Evolutionary conservation across 495 filamentous ascomycete species (phyloP).

Genomic region (Podospora appendiculata): DNA sequence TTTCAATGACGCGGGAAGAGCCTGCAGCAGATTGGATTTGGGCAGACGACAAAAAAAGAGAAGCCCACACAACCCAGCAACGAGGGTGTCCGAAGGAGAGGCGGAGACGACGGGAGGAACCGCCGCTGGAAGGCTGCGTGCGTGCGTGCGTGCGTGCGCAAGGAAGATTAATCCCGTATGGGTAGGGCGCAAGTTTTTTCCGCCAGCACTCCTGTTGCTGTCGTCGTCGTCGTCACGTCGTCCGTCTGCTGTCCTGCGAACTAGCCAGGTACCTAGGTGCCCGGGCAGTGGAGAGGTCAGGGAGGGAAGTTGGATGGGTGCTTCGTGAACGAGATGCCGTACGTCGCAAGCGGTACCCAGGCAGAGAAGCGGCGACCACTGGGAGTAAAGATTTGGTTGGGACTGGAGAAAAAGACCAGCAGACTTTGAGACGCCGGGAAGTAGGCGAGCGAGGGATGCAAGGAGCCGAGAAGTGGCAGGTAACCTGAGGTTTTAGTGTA

Average conservation of each 20-base stretch:
- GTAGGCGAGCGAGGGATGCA: slow-evolving; percentile 6
- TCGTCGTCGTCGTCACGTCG: background rate
- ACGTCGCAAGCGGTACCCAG: no score
- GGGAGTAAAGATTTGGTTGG: background rate
- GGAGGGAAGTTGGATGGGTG: background rate
- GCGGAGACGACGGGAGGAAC: slow-evolving; percentile 1
- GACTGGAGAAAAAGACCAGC: slow-evolving; percentile 1
- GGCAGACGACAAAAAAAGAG: background rate
- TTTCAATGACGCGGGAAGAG: slow-evolving; percentile 22
- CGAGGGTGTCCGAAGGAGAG: slow-evolving; percentile 3
- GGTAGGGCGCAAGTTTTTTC: no score
- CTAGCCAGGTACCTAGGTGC: background rate
- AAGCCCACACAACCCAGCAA: background rate
- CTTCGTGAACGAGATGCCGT: no score
- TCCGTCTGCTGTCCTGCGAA: background rate
- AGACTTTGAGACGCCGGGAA: no score
- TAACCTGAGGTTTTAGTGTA: slow-evolving; percentile 4
- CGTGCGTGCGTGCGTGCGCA: background rate
- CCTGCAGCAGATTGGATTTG: background rate
- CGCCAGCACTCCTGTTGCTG: background rate
- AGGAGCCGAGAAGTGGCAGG: slow-evolving; percentile 18
- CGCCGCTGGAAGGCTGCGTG: background rate
- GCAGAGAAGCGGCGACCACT: no score
- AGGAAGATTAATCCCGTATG: background rate
- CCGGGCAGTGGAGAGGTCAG: background rate